Base-by-base conservation (phyloP, 2,329 filamentous ascomycete species). In the Hymenoscyphus salicellus region DNA sequence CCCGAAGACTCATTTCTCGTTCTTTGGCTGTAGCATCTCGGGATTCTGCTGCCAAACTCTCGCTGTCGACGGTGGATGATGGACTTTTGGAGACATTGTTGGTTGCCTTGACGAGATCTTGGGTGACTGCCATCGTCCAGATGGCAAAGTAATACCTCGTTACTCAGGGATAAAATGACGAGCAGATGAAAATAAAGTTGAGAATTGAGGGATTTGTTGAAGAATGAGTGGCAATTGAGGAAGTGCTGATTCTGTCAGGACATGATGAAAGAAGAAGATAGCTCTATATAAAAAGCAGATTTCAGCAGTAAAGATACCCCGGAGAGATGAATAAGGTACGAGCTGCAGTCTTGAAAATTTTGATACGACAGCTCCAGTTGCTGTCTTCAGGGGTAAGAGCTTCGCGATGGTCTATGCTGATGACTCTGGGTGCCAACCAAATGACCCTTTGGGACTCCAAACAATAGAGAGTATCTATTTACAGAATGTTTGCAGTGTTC, bases 1-100 rank as follows among this genome's bases (percentile, higher is more conserved):
- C 58, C 30, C 49, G 57, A 43, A 71, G 55, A 26, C 41, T 58
- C 65, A 71, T 69, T 6, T 66, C 20, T 41, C 69, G 66, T 64
- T 73, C 66, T 38, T 66, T 61, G 38, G 36, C 17, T 20, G 65
- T 67, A 58, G 67, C 67, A 67, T 70, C 70, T 66, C 62, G 61
- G 28, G 62, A 57, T 26, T 66, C 62, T 5, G 56, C 38, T 4
- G 55, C 55, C 7, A 64, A 26, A 43, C 20, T 55, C 0, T 52
- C 46, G 5, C 14, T 52, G 11, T 23, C 46, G 46, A 26, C 2
- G 46, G 46, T 14, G 14, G 46, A 52, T 49, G 43, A 49, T 52
- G 46, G n/a, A 23, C 11, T 52, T 14, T 8, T 7, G 23, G 5
- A 14, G 11, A 52, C 20, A 52, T 23, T 52, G 46, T 52, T 52